Percentiles rank a stretch among this genome's conserved stretches.
Conservation (phyloP, 495 filamentous ascomycete genomes). For the Bombardia bombarda region DNA sequence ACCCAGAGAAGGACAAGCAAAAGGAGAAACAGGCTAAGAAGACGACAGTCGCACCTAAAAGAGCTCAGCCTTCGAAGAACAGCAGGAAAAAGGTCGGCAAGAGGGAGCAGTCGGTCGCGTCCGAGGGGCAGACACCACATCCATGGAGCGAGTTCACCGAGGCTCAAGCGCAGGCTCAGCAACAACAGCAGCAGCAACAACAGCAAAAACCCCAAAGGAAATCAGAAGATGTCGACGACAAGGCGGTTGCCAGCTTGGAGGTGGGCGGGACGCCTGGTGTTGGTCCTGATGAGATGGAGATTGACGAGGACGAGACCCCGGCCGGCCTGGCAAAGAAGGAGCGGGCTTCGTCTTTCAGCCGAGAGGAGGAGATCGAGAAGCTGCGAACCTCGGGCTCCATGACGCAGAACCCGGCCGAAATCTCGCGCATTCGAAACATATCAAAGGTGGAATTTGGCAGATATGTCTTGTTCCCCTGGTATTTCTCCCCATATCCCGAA, state of each 20-base stretch:
- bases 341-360: slow-evolving; percentile 49
- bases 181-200: no score
- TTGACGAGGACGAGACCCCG: slow-evolving; percentile 36
- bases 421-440: slow-evolving; percentile 91
- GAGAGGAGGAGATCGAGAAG: slow-evolving; percentile 93
- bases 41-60: slow-evolving; percentile 31
- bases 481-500: slow-evolving; percentile 94
- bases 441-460: slow-evolving; percentile 87
- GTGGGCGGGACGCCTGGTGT: slow-evolving; percentile 27
- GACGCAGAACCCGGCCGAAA: slow-evolving; percentile 97
- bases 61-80: slow-evolving; percentile 39
- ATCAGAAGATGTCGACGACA: slow-evolving; percentile 28
- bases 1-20: slow-evolving; percentile 46
- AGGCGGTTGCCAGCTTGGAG: slow-evolving; percentile 23
- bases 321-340: slow-evolving; percentile 34
- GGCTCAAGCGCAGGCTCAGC: slow-evolving; percentile 20
- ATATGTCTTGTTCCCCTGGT: slow-evolving; percentile 92
- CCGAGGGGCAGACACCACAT: slow-evolving; percentile 38
- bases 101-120: slow-evolving; percentile 39
- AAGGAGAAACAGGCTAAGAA: slow-evolving; percentile 47
- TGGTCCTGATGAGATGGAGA: slow-evolving; percentile 38
- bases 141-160: slow-evolving; percentile 35
- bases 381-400: slow-evolving; percentile 89
- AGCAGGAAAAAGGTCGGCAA: slow-evolving; percentile 47
- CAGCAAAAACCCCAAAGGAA: slow-evolving; percentile 13